Evolutionary conservation across 2,329 filamentous ascomycete species (phyloP).

Genomic region (Xylaria sp.): DNA sequence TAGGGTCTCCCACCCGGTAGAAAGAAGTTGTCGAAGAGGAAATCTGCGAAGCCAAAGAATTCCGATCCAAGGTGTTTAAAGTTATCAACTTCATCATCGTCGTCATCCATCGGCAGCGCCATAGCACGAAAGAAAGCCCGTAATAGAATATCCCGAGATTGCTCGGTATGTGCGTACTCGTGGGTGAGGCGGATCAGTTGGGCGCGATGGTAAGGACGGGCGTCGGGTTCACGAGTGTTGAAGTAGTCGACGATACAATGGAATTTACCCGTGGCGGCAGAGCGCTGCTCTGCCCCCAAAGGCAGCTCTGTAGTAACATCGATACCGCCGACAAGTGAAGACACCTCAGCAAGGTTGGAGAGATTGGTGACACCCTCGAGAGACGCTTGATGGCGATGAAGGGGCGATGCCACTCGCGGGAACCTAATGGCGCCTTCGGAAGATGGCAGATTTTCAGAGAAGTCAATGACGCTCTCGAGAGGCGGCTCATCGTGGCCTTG

Average conservation of each 20-base stretch:
- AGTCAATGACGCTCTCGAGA: too few species aligned
- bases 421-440: too few species aligned
- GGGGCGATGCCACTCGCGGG: too few species aligned
- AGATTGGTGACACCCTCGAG: background rate
- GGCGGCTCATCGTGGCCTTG: too few species aligned
- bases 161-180: conserved; percentile 34
- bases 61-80: conserved; percentile 19
- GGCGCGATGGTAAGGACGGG: conserved; percentile 32
- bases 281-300: too few species aligned
- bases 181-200: conserved; percentile 36
- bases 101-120: conserved; percentile 17
- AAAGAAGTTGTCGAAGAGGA: conserved; percentile 39
- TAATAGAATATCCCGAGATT: conserved; percentile 35
- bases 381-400: background rate
- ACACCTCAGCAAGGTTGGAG: too few species aligned
- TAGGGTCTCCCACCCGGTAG: conserved; percentile 29
- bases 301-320: too few species aligned
- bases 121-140: conserved; percentile 37
- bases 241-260: background rate
- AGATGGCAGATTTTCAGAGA: too few species aligned
- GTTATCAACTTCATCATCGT: conserved; percentile 25
- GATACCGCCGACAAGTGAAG: too few species aligned
- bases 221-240: background rate
- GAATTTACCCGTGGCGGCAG: background rate
- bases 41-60: conserved; percentile 36